Percentiles rank a stretch among this genome's conserved stretches.
phyloP scores from a whole-genome alignment of 345 rosid genomes.

The Murraya paniculata region DNA sequence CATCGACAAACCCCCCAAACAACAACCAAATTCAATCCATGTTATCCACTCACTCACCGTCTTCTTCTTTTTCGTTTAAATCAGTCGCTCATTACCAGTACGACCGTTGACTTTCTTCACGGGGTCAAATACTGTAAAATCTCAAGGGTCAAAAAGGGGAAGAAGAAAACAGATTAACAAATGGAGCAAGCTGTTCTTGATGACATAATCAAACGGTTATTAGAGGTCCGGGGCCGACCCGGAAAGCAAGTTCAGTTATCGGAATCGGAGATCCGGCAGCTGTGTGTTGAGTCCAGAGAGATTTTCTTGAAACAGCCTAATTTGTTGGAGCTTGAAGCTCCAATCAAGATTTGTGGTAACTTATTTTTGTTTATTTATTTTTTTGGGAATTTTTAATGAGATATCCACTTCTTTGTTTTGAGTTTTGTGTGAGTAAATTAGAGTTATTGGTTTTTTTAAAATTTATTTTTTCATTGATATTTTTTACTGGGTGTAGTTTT shows the following conservation, averaged over 20 bases:
- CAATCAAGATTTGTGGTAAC: conserved; percentile 79
- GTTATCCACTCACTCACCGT: neutral
- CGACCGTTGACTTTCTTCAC: neutral
- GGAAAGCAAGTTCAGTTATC: conserved; percentile 79
- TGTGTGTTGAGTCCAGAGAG: conserved; percentile 50
- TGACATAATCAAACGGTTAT: conserved; percentile 59
- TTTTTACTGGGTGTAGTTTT: neutral
- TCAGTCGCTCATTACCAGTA: neutral
- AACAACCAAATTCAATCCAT: neutral
- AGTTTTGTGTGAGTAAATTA: neutral
- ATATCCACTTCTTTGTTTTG: neutral
- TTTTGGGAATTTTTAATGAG: neutral
- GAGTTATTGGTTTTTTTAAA: neutral
- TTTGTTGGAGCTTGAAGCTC: conserved; percentile 72
- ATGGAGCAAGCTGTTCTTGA: conserved; percentile 64
- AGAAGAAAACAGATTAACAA: neutral
- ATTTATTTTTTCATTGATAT: neutral
- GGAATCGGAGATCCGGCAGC: conserved; percentile 72
- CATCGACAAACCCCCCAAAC: neutral
- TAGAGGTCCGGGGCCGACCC: conserved; percentile 57
- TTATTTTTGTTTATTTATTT: neutral
- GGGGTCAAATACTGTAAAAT: neutral
- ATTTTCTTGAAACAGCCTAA: conserved; percentile 69
- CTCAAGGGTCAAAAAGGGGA: neutral
- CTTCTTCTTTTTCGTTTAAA: neutral